A percentile compares a stretch with the other conserved stretches of the same genome.
phyloP scores from a whole-genome alignment of 495 filamentous ascomycete genomes.

The Penicillium lagena region DNA sequence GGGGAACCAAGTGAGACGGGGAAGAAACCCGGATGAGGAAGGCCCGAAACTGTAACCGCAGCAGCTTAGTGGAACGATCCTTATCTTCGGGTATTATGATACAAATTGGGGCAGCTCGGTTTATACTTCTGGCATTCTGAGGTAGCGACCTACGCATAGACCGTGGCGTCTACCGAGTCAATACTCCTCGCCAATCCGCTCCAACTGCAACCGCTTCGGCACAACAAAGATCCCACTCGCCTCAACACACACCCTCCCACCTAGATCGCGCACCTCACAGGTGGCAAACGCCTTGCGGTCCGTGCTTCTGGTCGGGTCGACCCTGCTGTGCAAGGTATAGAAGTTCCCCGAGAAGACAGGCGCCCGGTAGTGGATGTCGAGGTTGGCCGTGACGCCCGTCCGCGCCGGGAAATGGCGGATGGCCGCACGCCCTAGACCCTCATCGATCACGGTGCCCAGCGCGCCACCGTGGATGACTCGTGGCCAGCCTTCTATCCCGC shows the following conservation, averaged over 20 bases:
- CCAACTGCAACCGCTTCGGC: conserved; percentile 44
- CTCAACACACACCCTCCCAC: conserved; percentile 48
- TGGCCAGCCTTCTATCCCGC: conserved; percentile 64
- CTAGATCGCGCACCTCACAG: conserved; percentile 45
- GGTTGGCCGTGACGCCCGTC: conserved; percentile 56
- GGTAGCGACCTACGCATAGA: too few species aligned
- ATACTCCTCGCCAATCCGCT: conserved; percentile 36
- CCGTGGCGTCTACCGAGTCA: conserved; percentile 6
- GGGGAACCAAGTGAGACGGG: conserved; percentile 17
- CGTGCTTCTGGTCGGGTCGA: conserved; percentile 41
- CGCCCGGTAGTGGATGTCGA: conserved; percentile 57
- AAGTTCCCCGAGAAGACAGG: conserved; percentile 53
- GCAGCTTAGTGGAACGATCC: too few species aligned
- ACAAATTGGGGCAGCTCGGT: too few species aligned
- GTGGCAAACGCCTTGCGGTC: conserved; percentile 58
- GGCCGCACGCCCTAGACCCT: conserved; percentile 41
- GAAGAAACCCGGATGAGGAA: conserved; percentile 6
- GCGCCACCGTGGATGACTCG: conserved; percentile 69
- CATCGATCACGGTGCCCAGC: conserved; percentile 66
- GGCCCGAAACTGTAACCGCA: conserved; percentile 15
- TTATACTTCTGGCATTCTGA: too few species aligned
- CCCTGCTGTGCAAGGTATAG: conserved; percentile 53
- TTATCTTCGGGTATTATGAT: too few species aligned
- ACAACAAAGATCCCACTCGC: conserved; percentile 61
- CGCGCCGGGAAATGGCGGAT: conserved; percentile 31